Base-by-base conservation (phyloP, 768 basidiomycete species). In the Agaricus blazei region DNA sequence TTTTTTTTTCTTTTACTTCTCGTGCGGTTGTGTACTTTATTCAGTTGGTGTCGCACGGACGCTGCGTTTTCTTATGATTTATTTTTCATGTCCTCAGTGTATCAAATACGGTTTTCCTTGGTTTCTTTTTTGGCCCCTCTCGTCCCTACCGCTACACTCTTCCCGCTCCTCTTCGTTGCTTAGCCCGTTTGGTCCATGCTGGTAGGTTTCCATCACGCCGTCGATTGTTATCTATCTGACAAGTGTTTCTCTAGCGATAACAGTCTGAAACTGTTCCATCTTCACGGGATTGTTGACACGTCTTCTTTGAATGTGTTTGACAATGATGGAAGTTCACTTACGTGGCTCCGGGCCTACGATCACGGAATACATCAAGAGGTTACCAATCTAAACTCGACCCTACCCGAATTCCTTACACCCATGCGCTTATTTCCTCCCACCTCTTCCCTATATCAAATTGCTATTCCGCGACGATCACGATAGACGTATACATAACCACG, bases 1-100 rank as follows among this genome's bases (percentile, higher is more conserved):
- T 3, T 49, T 50, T 50, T 51, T 56, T 51, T 34, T 24, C 31
- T 26, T 57, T 51, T 36, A 34, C 23, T 47, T 37, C 37, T 23
- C 23, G 38, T 36, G 26, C 45, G 26, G 42, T 31, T 31, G 29
- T 12, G 27, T 48, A 37, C 6, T 15, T 19, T 40, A n/a, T 50
- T 56, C 34, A 26, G 14, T 23, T 11, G 52, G 51, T 47, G 53
- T 41, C 53, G 15, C 26, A 46, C 53, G n/a, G 49, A 51, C 58
- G 27, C 48, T 55, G 28, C 29, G 40, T 12, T 48, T 48, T 26
- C 23, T 44, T 44, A 28, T 19, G 40, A 41, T 40, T 23, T 49
- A 11, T 53, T 53, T 46, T 40, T 29, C 37, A 47, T 29, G 57
- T 37, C 38, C 40, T 19, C 36, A 38, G 42, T 52, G 46, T 52